Base-by-base conservation (phyloP, 768 basidiomycete species). In the Collybiopsis luxurians region DNA sequence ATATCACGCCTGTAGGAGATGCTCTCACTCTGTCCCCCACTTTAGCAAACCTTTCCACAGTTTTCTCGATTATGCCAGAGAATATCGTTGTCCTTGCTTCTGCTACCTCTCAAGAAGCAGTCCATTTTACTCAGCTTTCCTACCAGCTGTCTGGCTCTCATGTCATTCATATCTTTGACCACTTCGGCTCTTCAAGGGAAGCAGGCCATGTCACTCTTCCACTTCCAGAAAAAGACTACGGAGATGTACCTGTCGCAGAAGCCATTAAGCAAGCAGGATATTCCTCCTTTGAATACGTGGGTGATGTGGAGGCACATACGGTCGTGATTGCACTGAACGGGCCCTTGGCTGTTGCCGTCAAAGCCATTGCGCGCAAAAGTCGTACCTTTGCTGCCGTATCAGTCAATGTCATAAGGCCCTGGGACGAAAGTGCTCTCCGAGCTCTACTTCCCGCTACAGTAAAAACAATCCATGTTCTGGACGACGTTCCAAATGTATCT, bases 91-190 rank as follows among this genome's bases (percentile, higher is more conserved):
- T 97, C 40, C 72, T 97, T 48, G 79, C 96, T 55, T 95, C 94
- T 38, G 86, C 92, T 2, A 87, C 90, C 3, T 85, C 93, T 0
- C 87, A 90, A 61, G 92, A 97, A 68, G 78, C 90, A 15, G 80
- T 87, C 46, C 89, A 92, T 64, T 82, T 93, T 55, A 83, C 94
- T 2, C 65, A 82, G 26, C 77, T 92, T 47, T 78, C 92, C n/a
- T 95, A 95, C 75, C 79, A 77, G 57, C 71, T 90, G 49, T 77
- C 79, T 15, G 68, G 73, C 19, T 80, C 74, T 40, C 92, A 96
- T 70, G 85, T 91, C 56, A 79, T 95, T 55, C 94, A 98, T 69
- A 74, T 98, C 40, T 95, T 98, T 66, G 95, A 98, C 70, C 91
- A 96, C 63, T 80, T 90, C 66, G 83, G 84, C 59, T 79, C 85